Evolutionary conservation across 2,329 filamentous ascomycete genomes (phyloP), one percentile per base, ranked within the genome.

Genomic region (Clonostachys chloroleuca): DNA sequence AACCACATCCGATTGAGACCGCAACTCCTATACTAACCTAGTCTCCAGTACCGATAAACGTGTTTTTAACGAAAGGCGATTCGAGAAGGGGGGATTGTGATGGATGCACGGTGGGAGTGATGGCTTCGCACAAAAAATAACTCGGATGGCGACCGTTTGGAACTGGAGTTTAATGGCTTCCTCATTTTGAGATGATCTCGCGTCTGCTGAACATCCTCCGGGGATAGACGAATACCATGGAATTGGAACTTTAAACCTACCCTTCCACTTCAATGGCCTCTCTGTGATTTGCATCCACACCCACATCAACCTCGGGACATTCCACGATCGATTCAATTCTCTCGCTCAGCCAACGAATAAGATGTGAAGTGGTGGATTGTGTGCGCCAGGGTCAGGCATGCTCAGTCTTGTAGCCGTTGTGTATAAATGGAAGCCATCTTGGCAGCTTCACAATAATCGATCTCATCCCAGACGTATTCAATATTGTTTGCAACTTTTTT

Each of bases 101-200:
- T 17, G 20, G 40, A 20, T n/a, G 20, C 40, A 47, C 47, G 49
- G 47, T 45, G 51, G 51, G 18, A 47, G 20, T 47, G 44, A 45
- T 52, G 54, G 51, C 46, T 47, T 42, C 44, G 42, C 41, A 50
- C 36, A 39, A 39, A 39, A 39, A 39, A 39, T 4, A n/a, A 60
- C 61, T 68, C 61, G 64, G 61, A 66, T 59, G 65, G 63, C 65
- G 66, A 65, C 65, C 65, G 64, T 67, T 69, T 66, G 66, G 65
- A 68, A 70, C 60, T 59, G 68, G 69, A 70, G 68, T 71, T 69
- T 64, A 63, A 65, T 65, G 66, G 65, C 63, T 66, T 69, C 65
- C 65, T 69, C 67, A 66, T 64, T 69, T 68, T 63, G 59, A 62
- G 65, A 64, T 68, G 62, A 66, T 65, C 56, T 65, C 65, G 60